Evolutionary conservation across 225 moss, liverwort and hornwort species (phyloP), one percentile per base, ranked within the genome.

Genomic region (Bryum argenteum): DNA sequence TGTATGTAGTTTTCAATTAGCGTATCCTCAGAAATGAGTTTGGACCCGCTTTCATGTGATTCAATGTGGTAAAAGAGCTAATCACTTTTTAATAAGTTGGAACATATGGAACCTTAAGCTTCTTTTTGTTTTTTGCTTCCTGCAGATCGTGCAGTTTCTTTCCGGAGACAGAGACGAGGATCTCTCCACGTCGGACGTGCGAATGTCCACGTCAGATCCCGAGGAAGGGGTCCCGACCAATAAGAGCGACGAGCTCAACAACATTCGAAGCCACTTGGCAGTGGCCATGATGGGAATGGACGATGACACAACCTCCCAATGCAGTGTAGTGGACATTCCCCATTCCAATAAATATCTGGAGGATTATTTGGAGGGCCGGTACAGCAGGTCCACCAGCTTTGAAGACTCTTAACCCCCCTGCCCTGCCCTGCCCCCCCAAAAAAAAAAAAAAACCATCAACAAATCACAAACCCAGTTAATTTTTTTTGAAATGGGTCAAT

Each of bases 231-330:
- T 63, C 1, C 79, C 68, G 4, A 6, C 63, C 16, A 47, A 10
- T 10, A 68, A 59, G 15, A 57, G 57, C 7, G 45, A 53, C 45
- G 53, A 81, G 15, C 33, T 33, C 33, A 33, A 8, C 10, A 71
- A 75, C 41, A 79, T 89, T 51, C 73, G 81, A 23, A 78, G 77
- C 37, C 85, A 86, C 54, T 6, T 89, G 55, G 86, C 89, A 1
- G 70, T 89, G 5, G 89, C 89, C 0, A 84, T 89, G 89, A 19
- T 83, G n/a, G 86, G 89, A 9, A 86, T 89, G 71, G 89, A 89
- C 13, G 89, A 86, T 18, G 89, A 89, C 24, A 62, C 75, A 0
- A 47, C 69, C 2, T 87, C 84, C 1, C 84, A 82, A 28, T 81
- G 84, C 79, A 87, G 83, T 23, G 78, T 81, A 5, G 70, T 80